Evolutionary conservation across 192 early-diverging fungal genomes (phyloP).

Genomic region (Podila epigama): DNA sequence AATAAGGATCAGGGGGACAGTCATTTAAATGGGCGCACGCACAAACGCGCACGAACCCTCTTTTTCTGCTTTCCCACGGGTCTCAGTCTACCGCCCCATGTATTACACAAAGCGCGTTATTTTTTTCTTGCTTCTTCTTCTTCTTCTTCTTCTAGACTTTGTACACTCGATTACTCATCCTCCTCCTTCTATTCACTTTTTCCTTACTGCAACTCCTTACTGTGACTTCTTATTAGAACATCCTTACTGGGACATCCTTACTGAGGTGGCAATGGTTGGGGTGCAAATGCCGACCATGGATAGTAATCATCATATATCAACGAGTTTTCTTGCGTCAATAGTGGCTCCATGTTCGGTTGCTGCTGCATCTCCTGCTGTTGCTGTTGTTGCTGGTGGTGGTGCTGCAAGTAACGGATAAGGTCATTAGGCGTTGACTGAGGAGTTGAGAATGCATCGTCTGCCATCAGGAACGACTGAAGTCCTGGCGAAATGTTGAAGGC

Average conservation of each 20-base stretch:
- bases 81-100: background rate
- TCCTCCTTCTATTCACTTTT: too few relatives aligned
- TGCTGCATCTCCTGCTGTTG: constrained; percentile 36
- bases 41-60: background rate
- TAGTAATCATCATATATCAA: constrained; percentile 41
- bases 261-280: constrained; percentile 1
- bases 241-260: constrained; percentile 2
- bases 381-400: constrained; percentile 37
- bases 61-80: background rate
- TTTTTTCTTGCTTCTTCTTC: too few relatives aligned
- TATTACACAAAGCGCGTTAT: background rate
- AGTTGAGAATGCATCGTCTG: constrained; percentile 17
- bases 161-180: background rate
- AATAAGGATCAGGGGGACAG: background rate
- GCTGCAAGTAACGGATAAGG: constrained; percentile 42
- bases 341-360: constrained; percentile 34
- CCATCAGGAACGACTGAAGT: constrained; percentile 27
- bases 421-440: constrained; percentile 31
- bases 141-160: too few relatives aligned
- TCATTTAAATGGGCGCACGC: too few relatives aligned
- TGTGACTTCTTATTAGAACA: background rate
- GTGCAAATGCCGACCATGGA: constrained; percentile 22
- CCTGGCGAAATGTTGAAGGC: constrained; percentile 32
- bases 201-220: too few relatives aligned
- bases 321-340: constrained; percentile 40